A percentile compares a stretch with the other conserved stretches of the same genome.
Conservation (phyloP, 108 stramenopile species). For the Nannochloropsis gaditana region DNA sequence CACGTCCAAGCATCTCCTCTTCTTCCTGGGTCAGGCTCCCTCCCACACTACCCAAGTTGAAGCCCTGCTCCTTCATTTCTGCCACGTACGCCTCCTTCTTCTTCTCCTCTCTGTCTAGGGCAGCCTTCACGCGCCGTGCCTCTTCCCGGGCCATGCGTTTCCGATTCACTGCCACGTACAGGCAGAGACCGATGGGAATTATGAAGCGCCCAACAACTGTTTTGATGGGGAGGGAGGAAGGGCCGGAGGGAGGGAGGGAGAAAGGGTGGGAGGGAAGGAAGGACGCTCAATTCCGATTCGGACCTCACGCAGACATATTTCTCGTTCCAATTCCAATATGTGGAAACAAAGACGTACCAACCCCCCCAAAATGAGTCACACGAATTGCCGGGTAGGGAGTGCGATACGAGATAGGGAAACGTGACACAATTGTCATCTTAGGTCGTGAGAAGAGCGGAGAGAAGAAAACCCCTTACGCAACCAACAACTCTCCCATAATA, state of each 20-base stretch:
- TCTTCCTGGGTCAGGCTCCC: background rate
- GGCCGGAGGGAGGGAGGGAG: background rate
- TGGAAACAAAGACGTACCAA: no score
- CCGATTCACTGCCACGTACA: background rate
- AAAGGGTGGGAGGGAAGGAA: background rate
- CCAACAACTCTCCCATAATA: no score
- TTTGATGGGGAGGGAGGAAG: background rate
- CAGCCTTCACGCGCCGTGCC: background rate
- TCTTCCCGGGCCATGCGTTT: slow-evolving; percentile 10
- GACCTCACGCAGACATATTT: no score
- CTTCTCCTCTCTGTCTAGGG: background rate
- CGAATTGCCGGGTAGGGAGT: no score
- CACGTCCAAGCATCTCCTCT: background rate
- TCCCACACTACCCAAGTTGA: slow-evolving; percentile 1
- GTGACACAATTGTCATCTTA: background rate
- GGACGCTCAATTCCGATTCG: background rate
- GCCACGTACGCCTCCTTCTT: background rate
- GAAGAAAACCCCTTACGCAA: background rate
- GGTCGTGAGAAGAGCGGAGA: background rate
- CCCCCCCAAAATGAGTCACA: no score
- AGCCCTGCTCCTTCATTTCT: background rate
- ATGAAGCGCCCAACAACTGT: slow-evolving; percentile 1
- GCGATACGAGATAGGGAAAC: background rate
- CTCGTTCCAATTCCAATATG: no score
- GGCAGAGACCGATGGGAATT: background rate